Evolutionary conservation across 2,329 filamentous ascomycete genomes (phyloP).

Genomic region (Fusarium miscanthi): DNA sequence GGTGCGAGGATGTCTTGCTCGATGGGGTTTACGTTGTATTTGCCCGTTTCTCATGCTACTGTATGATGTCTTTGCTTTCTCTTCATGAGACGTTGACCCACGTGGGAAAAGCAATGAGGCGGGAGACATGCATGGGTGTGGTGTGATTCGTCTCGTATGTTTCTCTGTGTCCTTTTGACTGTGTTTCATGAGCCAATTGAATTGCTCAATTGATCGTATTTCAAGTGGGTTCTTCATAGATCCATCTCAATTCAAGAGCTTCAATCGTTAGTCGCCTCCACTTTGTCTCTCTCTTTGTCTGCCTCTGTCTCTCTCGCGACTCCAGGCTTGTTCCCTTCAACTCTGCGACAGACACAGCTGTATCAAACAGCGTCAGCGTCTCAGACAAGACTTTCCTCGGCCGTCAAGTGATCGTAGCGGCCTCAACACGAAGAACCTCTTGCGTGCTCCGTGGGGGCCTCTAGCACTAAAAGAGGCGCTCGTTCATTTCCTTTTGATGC

Average conservation of each 20-base stretch:
- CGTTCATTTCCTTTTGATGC: slow-evolving; percentile 32
- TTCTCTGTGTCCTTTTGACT: neutral
- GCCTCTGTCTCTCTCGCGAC: neutral
- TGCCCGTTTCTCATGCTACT: neutral
- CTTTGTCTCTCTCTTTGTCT: neutral
- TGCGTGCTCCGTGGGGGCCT: slow-evolving; percentile 31
- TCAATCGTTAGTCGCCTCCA: slow-evolving; percentile 12
- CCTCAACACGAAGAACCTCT: slow-evolving; percentile 11
- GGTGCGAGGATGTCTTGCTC: neutral
- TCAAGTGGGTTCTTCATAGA: neutral
- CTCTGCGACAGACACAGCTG: slow-evolving; percentile 7
- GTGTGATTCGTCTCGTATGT: slow-evolving; percentile 11
- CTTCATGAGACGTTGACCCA: slow-evolving; percentile 14
- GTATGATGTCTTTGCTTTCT: slow-evolving; percentile 23
- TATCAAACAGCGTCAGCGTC: slow-evolving; percentile 25
- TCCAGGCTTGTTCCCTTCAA: slow-evolving; percentile 18
- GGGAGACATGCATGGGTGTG: neutral
- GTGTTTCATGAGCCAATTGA: neutral
- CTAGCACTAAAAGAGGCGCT: slow-evolving; percentile 18
- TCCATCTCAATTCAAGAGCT: neutral
- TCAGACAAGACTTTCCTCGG: neutral
- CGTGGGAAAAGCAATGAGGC: slow-evolving; percentile 19
- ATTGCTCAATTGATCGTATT: slow-evolving; percentile 13
- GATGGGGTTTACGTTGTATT: neutral
- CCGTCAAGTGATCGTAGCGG: slow-evolving; percentile 1